Evolutionary conservation across 2,329 filamentous ascomycete species (phyloP), one percentile per base, ranked within the genome.

Genomic region (Neurospora sp.): DNA sequence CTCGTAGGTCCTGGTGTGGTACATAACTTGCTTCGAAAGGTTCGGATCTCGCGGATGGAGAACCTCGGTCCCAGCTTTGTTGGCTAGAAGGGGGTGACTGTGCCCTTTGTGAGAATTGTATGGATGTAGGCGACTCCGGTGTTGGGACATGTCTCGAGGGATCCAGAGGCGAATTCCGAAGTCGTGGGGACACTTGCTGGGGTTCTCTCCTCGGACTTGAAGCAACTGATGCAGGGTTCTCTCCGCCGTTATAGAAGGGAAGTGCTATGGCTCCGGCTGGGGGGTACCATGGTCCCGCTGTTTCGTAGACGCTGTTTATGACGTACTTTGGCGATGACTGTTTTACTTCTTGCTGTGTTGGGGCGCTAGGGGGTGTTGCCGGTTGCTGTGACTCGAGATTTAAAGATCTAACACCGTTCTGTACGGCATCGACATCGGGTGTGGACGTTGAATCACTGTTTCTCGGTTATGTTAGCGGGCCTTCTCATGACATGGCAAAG

Each of bases 41-140:
- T 43, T 71, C 71, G 7, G 72, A 71, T 33, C 62, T 67, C 8
- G 67, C 52, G n/a, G 66, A 66, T 7, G 67, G 66, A 11, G 70
- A 70, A 6, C 66, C 58, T 15, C 66, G 71, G 9, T 42, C 67
- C 72, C 71, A 71, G 4, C 17, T 62, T 15, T 46, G 40, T 39
- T 68, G 43, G 7, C 28, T 67, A 15, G 69, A 17, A 11, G 69
- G 68, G 15, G 69, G 70, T 0, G 72, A 69, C 11, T 69, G 67
- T 23, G 46, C 38, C 11, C 66, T 46, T 11, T 71, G 68, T 10
- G 68, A 33, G 28, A 36, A 62, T 4, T 62, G 33, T 3, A 67
- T 8, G 13, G 70, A 67, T 33, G 39, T 15, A 40, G 40, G 58
- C 1, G 38, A 68, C 1, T 38, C 68, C 13, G 70, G 52, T 8